Percentiles rank a stretch among this genome's conserved stretches.
phyloP scores from a whole-genome alignment of 306 rosid genomes.

The Lathyrus aphaca region DNA sequence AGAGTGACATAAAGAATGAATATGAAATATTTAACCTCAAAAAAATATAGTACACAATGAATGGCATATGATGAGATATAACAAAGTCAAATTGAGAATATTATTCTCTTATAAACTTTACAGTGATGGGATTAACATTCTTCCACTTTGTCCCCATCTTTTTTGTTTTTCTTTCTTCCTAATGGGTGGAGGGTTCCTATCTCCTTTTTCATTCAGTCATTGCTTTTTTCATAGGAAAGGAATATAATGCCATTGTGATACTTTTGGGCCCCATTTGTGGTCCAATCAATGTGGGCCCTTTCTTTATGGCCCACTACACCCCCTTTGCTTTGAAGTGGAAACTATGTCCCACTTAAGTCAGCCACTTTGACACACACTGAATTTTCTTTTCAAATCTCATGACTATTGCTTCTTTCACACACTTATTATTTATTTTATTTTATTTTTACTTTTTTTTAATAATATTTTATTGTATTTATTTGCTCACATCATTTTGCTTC shows the following conservation, averaged over 20 bases:
- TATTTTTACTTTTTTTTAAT: no score
- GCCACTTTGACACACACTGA: slow-evolving; percentile 56
- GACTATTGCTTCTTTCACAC: slow-evolving; percentile 74
- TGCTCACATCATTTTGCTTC: slow-evolving; percentile 54
- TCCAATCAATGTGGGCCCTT: slow-evolving; percentile 80
- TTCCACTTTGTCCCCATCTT: slow-evolving; percentile 97
- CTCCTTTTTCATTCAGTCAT: slow-evolving; percentile 56
- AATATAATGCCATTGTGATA: slow-evolving; percentile 61
- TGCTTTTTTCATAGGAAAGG: slow-evolving; percentile 82
- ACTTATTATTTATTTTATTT: slow-evolving; percentile 41
- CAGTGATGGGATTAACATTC: slow-evolving; percentile 90
- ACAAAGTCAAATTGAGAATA: slow-evolving; percentile 85
- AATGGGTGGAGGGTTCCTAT: slow-evolving; percentile 74
- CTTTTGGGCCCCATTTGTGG: slow-evolving; percentile 67
- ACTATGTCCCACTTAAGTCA: slow-evolving; percentile 63
- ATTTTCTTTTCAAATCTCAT: slow-evolving; percentile 25
- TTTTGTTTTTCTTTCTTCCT: slow-evolving; percentile 44
- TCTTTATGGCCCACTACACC: slow-evolving; percentile 49
- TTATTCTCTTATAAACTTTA: slow-evolving; percentile 69
- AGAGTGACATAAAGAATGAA: slow-evolving; percentile 33
- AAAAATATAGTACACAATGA: slow-evolving; percentile 57
- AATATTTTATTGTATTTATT: neutral
- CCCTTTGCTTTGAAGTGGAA: slow-evolving; percentile 61
- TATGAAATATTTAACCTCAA: neutral
- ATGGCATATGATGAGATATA: slow-evolving; percentile 68